Evolutionary conservation across 345 rosid species (phyloP), one percentile per base, ranked within the genome.

Genomic region (sweet orange (Citrus sinensis)): DNA sequence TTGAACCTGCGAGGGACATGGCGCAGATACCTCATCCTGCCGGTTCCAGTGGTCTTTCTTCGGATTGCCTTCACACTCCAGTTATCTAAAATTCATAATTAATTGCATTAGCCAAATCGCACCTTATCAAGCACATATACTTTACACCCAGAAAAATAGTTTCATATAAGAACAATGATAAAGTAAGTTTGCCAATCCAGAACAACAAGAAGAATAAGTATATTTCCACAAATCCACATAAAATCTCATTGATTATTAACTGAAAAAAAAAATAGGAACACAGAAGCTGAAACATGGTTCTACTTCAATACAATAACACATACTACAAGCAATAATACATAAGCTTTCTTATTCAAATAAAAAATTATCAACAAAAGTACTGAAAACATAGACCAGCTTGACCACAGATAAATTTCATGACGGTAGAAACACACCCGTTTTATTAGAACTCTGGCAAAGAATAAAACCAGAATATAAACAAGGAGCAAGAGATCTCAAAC

Each of bases 51-150:
- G 16, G 99, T 97, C 93, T 97, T 97, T 78, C 99, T 90, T 79
- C 98, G 76, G 81, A 97, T 94, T 9, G 98, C 98, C 89, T 97
- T 97, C 84, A 80, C 93, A 81, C 98, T 94, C 98, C 99, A 97
- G 88, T 97, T 97, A 76, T 92, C 99, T 97, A 58, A 16, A 83
- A 54, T 60, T 40, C 61, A 56, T 30, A 76, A 71, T 8, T 37
- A 34, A 46, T 76, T 16, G 3, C n/a, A 22, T n/a, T 27, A 40
- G 22, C 8, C 37, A 17, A 40, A 40, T 19, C n/a, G 13, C 30
- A 10, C 24, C 4, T 1, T 13, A 11, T 46, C 17, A 46, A 46
- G 51, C 17, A 46, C 51, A 46, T 42, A 42, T 11, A 10, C 16
- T 11, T 11, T 46, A 46, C 17, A 46, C 16, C 16, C 51, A 46